Evolutionary conservation across 2,329 filamentous ascomycete genomes (phyloP), one percentile per base, ranked within the genome.

Genomic region (Ophiostoma australiae): DNA sequence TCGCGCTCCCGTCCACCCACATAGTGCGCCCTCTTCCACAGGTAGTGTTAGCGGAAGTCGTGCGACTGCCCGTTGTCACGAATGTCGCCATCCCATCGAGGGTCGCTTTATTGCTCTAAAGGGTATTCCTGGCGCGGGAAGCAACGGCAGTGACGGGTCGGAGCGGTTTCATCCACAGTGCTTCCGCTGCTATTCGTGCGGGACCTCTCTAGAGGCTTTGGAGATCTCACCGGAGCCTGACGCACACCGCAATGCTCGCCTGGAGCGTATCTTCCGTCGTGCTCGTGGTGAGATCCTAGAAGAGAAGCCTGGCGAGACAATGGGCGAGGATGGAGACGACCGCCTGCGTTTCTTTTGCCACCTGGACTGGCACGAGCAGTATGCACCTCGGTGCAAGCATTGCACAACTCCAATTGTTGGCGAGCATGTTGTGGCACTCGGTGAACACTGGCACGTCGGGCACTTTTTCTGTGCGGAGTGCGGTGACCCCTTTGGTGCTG

Each of bases 391-490:
- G 61, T 99, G 95, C 85, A 95, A 95, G 81, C 93, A 92, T 79
- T 99, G 95, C 86, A 93, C 91, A 79, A 99, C 95, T 8, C 94
- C 95, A 3, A 99, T 99, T 77, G 89, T 98, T 75, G 94, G 94
- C 61, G 94, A 98, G 80, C 93, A 98, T 75, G 90, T 97, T 41
- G 90, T 97, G 17, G 95, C 95, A 1, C 92, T 97, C 71, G 95
- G 95, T 0, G 88, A 90, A n/a, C 93, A 97, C 81, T 99, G 93
- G 92, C 95, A 99, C 79, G 91, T 92, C 70, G 95, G 95, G 0
- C 95, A 99, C 81, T 99, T 99, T 82, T 99, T 99, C 86, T 99
- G 95, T 78, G 95, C 95, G 61, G 93, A 99, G 84, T 99, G 95
- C 78, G 95, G 95, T 75, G 94, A 99, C 81, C 94, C 95, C 0